A percentile compares a stretch with the other conserved stretches of the same genome.
Evolutionary conservation across 2,329 filamentous ascomycete genomes (phyloP).

Genomic region (Colletotrichum simmondsii): DNA sequence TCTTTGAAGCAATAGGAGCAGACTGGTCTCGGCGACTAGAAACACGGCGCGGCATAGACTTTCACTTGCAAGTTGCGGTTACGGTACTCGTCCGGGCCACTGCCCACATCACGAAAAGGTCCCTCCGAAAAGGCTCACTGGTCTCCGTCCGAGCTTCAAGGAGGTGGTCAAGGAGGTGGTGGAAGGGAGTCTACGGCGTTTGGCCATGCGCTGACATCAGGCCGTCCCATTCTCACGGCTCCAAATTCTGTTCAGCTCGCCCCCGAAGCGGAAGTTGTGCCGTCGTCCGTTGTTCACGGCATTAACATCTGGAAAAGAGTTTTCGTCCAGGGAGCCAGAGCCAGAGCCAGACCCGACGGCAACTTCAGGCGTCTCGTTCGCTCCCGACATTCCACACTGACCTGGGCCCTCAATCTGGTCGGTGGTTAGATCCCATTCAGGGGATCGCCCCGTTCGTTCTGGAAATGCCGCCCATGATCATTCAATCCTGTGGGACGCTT

Average conservation of each 20-base stretch:
- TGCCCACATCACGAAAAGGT: conserved; percentile 26
- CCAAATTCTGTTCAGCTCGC: background rate
- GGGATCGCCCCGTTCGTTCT: conserved; percentile 16
- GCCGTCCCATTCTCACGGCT: background rate
- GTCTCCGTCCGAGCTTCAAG: background rate
- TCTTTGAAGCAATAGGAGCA: background rate
- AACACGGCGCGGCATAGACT: background rate
- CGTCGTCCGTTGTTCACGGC: conserved; percentile 20
- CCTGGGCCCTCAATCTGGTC: background rate
- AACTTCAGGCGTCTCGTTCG: background rate
- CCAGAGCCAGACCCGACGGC: background rate
- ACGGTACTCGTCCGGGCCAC: background rate
- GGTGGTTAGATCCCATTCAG: conserved; percentile 3
- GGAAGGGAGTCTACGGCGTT: background rate
- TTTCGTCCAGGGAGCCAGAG: background rate
- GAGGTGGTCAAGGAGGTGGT: background rate
- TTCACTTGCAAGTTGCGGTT: background rate
- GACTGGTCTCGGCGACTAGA: background rate
- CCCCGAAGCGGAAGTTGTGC: conserved; percentile 18
- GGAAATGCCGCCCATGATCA: background rate
- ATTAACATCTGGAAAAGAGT: conserved; percentile 18
- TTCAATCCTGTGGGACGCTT: conserved; percentile 3
- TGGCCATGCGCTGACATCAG: conserved; percentile 15
- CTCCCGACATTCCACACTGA: background rate
- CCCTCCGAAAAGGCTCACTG: background rate